Evolutionary conservation across 2,329 filamentous ascomycete genomes (phyloP), one percentile per base, ranked within the genome.

Genomic region (Verticillium zaregamsianum): DNA sequence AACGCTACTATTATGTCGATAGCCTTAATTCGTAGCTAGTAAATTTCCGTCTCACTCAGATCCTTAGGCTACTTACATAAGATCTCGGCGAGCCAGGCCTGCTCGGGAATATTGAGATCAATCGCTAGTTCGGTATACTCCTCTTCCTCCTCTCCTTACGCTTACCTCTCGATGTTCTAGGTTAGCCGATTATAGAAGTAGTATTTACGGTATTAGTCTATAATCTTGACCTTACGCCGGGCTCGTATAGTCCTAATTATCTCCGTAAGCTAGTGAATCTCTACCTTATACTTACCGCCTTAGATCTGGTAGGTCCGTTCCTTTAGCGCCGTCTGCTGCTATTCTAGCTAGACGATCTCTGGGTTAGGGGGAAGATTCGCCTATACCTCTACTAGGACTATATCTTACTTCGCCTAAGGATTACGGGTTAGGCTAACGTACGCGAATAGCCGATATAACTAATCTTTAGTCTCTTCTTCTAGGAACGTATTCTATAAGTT

Each of bases 321-420:
- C 62, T 72, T 73, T 15, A 73, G 67, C 33, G 59, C 11, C 57
- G 31, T 65, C 59, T 64, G 61, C 63, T 61, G 23, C 57, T 63
- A 54, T 59, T 73, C 62, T 23, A 71, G 62, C 32, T 62, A 55
- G 11, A 64, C 40, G 61, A 73, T 71, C 62, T 72, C 63, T 33
- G 65, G 69, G 63, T 73, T 67, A n/a, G 62, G 65, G 14, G 59
- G 60, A 23, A 71, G 45, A 33, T 65, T 64, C 20, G 61, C 67
- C 68, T 59, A 73, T 49, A 73, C 67, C 60, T 73, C 63, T 11
- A 70, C 54, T 20, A 68, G 71, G 11, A 73, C 70, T 63, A 73
- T 73, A 58, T 74, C 67, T 55, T 57, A 59, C 23, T 62, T 66
- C 17, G 69, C 66, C 28, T 65, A 63, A 62, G 68, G 70, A 64